These are phyloP conservation scores for Lactarius tabidus DNA, from an alignment of 768 basidiomycete species.

Conservation along the genomic window DNA sequence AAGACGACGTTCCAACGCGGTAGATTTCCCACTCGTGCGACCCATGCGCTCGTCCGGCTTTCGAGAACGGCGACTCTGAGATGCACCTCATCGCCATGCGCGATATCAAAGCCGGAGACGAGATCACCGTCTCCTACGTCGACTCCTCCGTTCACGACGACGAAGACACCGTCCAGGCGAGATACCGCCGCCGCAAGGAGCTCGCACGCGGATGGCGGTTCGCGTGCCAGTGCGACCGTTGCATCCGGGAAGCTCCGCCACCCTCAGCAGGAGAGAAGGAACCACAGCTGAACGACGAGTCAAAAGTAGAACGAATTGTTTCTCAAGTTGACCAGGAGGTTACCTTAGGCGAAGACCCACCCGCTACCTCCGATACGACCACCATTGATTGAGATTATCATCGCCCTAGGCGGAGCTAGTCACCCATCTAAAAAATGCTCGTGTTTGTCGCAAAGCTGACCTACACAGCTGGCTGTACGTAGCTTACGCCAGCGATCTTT, in stretches of 20 bases:
- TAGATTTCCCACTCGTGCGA: slow-evolving; percentile 70
- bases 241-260: slow-evolving; percentile 47
- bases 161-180: slow-evolving; percentile 52
- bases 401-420: not conserved
- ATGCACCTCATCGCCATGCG: slow-evolving; percentile 64
- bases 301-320: slow-evolving; percentile 41
- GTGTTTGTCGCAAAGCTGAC: not conserved
- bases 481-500: slow-evolving; percentile 9
- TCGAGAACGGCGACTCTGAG: slow-evolving; percentile 61
- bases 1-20: not conserved
- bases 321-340: slow-evolving; percentile 16
- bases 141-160: slow-evolving; percentile 54
- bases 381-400: slow-evolving; percentile 17
- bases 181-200: slow-evolving; percentile 64
- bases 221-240: slow-evolving; percentile 67
- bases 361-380: slow-evolving; percentile 23
- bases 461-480: slow-evolving; percentile 1
- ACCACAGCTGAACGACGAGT: slow-evolving; percentile 45
- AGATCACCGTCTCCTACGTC: slow-evolving; percentile 71
- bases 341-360: not conserved
- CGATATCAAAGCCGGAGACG: slow-evolving; percentile 69
- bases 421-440: not conserved
- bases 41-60: slow-evolving; percentile 63
- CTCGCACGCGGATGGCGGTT: slow-evolving; percentile 81
- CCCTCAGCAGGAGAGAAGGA: slow-evolving; percentile 28